Percentiles rank a stretch among this genome's conserved stretches.
Evolutionary conservation across 805 yeast species (phyloP).

Genomic region (Maudiozyma saulgeensis): DNA sequence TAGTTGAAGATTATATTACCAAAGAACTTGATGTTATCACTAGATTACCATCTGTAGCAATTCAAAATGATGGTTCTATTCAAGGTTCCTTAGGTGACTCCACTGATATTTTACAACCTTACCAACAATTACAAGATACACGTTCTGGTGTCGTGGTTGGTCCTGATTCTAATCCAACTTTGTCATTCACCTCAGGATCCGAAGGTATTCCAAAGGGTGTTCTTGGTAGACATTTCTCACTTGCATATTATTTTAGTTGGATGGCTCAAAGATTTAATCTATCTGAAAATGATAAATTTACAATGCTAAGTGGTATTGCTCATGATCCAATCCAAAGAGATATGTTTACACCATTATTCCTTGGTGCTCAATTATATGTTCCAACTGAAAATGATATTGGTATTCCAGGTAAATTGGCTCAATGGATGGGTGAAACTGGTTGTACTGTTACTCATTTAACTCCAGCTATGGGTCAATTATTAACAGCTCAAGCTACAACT

Average conservation of each 20-base stretch:
- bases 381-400: constrained; percentile 98
- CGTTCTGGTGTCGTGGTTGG: constrained; percentile 90
- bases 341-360: constrained; percentile 93
- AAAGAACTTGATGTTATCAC: constrained; percentile 65
- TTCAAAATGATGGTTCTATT: constrained; percentile 62
- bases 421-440: constrained; percentile 87
- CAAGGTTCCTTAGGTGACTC: constrained; percentile 42
- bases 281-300: constrained; percentile 73
- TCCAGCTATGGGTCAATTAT: constrained; percentile 98
- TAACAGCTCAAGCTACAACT: constrained; percentile 90
- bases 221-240: constrained; percentile 90
- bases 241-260: constrained; percentile 98
- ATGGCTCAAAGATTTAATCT: constrained; percentile 82
- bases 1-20: constrained; percentile 69
- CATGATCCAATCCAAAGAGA: constrained; percentile 99
- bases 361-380: constrained; percentile 87
- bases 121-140: constrained; percentile 37
- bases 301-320: constrained; percentile 98
- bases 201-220: constrained; percentile 99
- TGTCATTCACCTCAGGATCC: constrained; percentile 93
- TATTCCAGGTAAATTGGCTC: constrained; percentile 94
- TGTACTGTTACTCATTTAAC: constrained; percentile 97
- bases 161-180: constrained; percentile 94
- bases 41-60: constrained; percentile 65
- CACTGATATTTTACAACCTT: constrained; percentile 42